These are phyloP conservation scores for Botrytis fragariae DNA, from an alignment of 2,329 filamentous ascomycete genomes.

Conservation along the genomic window DNA sequence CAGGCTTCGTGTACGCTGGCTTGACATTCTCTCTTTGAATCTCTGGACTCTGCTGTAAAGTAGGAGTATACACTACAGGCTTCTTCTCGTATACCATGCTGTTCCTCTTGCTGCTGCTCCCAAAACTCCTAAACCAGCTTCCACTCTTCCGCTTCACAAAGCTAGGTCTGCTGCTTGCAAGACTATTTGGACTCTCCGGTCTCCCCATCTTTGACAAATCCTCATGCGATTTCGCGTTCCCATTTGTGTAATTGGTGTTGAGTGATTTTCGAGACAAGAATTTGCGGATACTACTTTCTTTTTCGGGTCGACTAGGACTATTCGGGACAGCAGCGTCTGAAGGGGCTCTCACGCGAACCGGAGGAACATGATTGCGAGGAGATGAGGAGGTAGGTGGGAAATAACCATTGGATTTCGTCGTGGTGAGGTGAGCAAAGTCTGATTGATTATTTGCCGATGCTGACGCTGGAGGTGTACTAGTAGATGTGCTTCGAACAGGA, in stretches of 20 bases:
- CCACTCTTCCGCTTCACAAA: conserved; percentile 33
- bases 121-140: conserved; percentile 37
- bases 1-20: conserved; percentile 23
- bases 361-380: conserved; percentile 1
- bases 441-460: conserved; percentile 10
- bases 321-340: conserved; percentile 27
- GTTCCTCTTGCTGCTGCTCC: conserved; percentile 28
- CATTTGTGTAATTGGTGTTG: conserved; percentile 37
- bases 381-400: not conserved
- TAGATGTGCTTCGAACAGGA: not conserved
- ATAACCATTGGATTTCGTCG: conserved; percentile 11
- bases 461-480: conserved; percentile 4
- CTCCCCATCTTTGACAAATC: conserved; percentile 31
- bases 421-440: not conserved
- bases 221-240: conserved; percentile 33
- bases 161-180: conserved; percentile 27
- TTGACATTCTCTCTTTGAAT: conserved; percentile 23
- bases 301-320: conserved; percentile 24
- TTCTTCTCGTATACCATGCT: conserved; percentile 30
- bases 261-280: conserved; percentile 41
- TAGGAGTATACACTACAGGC: conserved; percentile 8
- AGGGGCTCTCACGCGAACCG: conserved; percentile 3
- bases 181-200: conserved; percentile 36
- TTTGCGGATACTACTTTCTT: conserved; percentile 40
- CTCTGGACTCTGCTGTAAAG: conserved; percentile 24